Evolutionary conservation across 192 early-diverging fungal genomes (phyloP).

Genomic region (Geosiphon pyriformis): DNA sequence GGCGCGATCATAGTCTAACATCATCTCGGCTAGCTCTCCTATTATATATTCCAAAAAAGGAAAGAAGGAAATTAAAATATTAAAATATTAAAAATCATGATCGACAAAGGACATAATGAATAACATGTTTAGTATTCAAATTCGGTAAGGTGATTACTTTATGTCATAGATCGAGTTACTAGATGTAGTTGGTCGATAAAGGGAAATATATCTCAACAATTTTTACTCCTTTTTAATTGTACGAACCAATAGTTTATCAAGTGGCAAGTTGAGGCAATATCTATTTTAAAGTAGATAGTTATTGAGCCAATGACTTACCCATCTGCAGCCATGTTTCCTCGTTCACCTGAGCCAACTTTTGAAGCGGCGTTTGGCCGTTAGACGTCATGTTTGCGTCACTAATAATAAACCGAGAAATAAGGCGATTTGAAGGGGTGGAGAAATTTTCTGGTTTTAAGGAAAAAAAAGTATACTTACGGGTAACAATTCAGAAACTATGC

Average conservation of each 20-base stretch:
- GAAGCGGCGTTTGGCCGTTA: conserved; percentile 29
- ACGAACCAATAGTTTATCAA: too few relatives aligned
- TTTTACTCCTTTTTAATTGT: too few relatives aligned
- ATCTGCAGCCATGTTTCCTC: conserved; percentile 61
- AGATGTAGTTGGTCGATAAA: background rate
- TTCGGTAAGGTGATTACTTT: background rate
- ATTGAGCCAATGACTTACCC: conserved; percentile 27
- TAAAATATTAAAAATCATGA: background rate
- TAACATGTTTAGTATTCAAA: background rate
- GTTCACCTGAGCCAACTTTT: conserved; percentile 48
- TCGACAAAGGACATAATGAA: background rate
- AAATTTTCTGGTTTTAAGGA: background rate
- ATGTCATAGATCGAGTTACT: background rate
- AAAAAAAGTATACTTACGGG: background rate
- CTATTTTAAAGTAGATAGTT: background rate
- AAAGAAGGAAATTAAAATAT: background rate
- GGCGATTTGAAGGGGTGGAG: background rate
- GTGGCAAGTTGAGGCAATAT: too few relatives aligned
- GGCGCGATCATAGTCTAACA: conserved; percentile 80
- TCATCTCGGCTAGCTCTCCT: conserved; percentile 27
- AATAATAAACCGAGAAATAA: background rate
- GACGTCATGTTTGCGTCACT: conserved; percentile 10
- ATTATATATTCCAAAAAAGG: too few relatives aligned
- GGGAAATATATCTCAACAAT: too few relatives aligned
- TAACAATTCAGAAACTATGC: background rate